A percentile compares a stretch with the other conserved stretches of the same genome.
Evolutionary conservation across 768 basidiomycete species (phyloP).

Genomic region (Xerocomellus chrysenteron): DNA sequence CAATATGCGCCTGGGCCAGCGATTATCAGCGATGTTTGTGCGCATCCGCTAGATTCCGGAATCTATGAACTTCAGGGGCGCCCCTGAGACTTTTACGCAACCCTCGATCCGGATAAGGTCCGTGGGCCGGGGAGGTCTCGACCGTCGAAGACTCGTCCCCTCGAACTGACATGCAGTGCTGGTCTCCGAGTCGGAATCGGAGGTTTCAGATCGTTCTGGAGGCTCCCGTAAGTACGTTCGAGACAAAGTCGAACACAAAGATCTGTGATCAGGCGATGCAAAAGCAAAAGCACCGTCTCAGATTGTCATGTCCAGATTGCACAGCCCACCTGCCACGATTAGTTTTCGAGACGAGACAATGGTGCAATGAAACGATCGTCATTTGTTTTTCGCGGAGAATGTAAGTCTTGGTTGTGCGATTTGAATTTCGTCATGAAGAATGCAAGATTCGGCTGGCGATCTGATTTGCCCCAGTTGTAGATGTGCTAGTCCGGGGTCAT

Average conservation of each 20-base stretch:
- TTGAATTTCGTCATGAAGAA: constrained; percentile 3
- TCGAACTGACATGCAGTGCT: not conserved
- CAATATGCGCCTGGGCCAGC: not conserved
- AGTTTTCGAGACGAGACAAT: not conserved
- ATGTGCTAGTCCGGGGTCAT: not conserved
- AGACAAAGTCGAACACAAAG: not conserved
- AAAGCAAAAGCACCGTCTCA: not conserved
- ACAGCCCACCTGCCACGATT: not conserved
- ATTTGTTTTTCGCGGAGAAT: not conserved
- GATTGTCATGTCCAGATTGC: not conserved
- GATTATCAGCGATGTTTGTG: not conserved
- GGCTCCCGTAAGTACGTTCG: not conserved
- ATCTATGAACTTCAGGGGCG: not conserved
- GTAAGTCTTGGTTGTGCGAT: constrained; percentile 4
- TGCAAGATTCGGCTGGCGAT: not conserved
- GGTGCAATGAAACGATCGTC: not conserved
- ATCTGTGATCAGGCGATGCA: not conserved
- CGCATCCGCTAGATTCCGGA: not conserved
- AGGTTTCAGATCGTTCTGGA: not conserved
- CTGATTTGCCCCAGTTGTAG: not conserved
- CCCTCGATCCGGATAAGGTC: constrained; percentile 15
- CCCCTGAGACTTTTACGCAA: constrained; percentile 1
- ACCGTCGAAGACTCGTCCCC: not conserved
- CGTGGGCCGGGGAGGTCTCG: constrained; percentile 6
- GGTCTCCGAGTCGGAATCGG: not conserved